Conservation (phyloP, 2,329 filamentous ascomycete genomes). For the Bipolaris bicolor region DNA sequence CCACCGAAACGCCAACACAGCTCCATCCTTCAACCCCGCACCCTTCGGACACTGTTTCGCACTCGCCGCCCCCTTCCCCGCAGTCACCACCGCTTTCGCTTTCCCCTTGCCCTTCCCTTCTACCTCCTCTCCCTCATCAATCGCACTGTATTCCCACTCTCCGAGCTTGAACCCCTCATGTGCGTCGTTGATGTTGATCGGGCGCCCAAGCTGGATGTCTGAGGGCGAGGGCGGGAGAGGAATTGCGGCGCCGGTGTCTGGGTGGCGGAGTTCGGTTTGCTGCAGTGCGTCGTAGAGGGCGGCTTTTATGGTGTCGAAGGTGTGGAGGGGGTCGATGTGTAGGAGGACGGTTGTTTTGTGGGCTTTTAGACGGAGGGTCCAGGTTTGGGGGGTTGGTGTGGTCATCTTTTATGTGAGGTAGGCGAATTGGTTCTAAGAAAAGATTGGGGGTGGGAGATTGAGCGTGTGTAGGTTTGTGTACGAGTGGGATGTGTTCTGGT, state of each 20-base stretch:
- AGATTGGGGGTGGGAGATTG: neutral
- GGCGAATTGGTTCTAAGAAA: too few relatives aligned
- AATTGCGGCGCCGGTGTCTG: slow-evolving; percentile 42
- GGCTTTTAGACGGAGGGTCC: slow-evolving; percentile 57
- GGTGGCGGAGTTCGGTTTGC: slow-evolving; percentile 45
- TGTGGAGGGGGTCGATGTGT: slow-evolving; percentile 52
- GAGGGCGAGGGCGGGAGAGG: slow-evolving; percentile 48
- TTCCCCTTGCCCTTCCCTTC: slow-evolving; percentile 51
- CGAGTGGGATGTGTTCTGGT: too few relatives aligned
- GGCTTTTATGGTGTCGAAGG: slow-evolving; percentile 50
- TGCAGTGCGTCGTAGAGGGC: slow-evolving; percentile 51
- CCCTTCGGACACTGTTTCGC: slow-evolving; percentile 45
- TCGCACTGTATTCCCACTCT: slow-evolving; percentile 38
- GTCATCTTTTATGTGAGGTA: slow-evolving; percentile 21
- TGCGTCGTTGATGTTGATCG: slow-evolving; percentile 50
- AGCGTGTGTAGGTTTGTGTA: too few relatives aligned
- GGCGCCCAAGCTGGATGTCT: slow-evolving; percentile 51
- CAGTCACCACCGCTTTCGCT: slow-evolving; percentile 38
- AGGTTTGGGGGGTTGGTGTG: slow-evolving; percentile 36
- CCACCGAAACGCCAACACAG: slow-evolving; percentile 48
- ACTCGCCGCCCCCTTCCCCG: slow-evolving; percentile 1
- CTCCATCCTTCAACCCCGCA: slow-evolving; percentile 43
- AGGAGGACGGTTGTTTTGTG: slow-evolving; percentile 55
- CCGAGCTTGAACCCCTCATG: slow-evolving; percentile 49
- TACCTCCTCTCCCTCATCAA: slow-evolving; percentile 33